Percentiles rank a stretch among this genome's conserved stretches.
Conservation (phyloP, 441 rosid genomes). For the Eutrema salsugineum region DNA sequence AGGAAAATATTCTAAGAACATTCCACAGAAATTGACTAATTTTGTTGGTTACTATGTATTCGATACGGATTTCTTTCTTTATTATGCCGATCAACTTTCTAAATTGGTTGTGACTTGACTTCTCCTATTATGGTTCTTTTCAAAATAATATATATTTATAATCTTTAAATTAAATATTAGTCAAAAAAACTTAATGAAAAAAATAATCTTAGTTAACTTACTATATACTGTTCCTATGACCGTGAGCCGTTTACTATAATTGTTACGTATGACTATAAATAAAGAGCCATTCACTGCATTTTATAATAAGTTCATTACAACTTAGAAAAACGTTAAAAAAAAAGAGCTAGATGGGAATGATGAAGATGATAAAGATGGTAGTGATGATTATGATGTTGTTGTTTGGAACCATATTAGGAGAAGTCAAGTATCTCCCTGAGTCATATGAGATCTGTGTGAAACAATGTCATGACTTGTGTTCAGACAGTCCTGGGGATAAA, state of each 20-base stretch:
- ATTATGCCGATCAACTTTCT: too few species aligned
- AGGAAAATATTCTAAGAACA: too few species aligned
- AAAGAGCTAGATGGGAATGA: background rate
- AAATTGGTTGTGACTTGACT: too few species aligned
- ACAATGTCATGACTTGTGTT: background rate
- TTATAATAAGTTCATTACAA: background rate
- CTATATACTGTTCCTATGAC: background rate
- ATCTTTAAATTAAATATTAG: too few species aligned
- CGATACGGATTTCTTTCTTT: too few species aligned
- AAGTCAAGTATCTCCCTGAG: background rate
- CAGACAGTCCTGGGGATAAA: too few species aligned
- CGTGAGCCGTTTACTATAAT: background rate
- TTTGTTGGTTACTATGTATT: too few species aligned
- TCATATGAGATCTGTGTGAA: background rate
- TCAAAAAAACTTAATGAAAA: too few species aligned
- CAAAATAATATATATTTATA: too few species aligned
- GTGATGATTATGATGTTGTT: constrained; percentile 5
- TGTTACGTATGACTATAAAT: background rate
- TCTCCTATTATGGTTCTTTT: too few species aligned
- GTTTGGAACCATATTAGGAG: constrained; percentile 1
- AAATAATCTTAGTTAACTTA: background rate
- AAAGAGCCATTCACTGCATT: background rate
- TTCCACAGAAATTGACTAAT: too few species aligned
- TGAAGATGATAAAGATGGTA: constrained; percentile 4
- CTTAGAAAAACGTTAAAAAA: background rate